Conservation (phyloP, 148 eudicot genomes). For the Rhododendron henanense region DNA sequence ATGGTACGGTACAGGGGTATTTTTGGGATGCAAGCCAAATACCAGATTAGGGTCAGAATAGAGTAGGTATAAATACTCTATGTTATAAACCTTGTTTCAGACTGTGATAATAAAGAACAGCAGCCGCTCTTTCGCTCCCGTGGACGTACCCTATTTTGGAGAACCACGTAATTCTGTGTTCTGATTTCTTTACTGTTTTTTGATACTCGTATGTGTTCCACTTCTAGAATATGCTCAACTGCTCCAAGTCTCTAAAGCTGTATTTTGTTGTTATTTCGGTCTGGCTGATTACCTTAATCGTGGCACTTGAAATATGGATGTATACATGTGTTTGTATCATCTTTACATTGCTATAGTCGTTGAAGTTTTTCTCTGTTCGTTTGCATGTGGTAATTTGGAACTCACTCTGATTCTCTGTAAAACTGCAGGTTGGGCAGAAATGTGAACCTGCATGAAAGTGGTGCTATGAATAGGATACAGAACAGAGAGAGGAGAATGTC, state of each 20-base stretch:
- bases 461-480: not conserved
- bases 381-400: not conserved
- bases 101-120: no score
- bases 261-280: not conserved
- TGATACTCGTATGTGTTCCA: no score
- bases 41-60: no score
- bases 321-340: not conserved
- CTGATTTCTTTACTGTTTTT: no score
- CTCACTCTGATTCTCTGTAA: not conserved
- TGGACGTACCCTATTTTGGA: no score
- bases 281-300: not conserved
- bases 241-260: not conserved
- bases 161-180: no score
- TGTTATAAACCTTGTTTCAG: no score
- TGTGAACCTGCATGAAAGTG: not conserved
- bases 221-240: not conserved
- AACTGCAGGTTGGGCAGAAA: not conserved
- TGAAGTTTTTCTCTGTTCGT: not conserved
- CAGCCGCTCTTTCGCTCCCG: no score
- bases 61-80: no score
- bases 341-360: not conserved
- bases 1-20: no score
- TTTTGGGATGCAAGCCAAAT: no score
- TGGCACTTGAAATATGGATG: not conserved
- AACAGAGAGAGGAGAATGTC: not conserved